A percentile compares a stretch with the other conserved stretches of the same genome.
These are phyloP conservation scores for Effrenium voratum DNA, from an alignment of 73 alveolate species.

Conservation along the genomic window DNA sequence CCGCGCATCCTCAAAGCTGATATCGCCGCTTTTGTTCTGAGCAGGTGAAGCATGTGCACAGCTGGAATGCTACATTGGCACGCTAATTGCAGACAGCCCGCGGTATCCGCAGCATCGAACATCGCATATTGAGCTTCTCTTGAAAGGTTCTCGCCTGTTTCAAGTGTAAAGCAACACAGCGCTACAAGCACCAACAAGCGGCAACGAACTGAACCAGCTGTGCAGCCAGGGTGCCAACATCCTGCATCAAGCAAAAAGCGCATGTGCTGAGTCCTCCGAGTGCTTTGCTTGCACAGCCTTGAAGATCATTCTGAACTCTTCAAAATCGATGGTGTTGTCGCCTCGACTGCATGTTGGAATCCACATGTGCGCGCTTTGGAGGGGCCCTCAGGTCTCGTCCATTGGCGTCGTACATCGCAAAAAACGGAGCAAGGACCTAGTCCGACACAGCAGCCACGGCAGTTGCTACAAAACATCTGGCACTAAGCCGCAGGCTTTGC, in stretches of 20 bases:
- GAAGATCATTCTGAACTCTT: conserved; percentile 89
- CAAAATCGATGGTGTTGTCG: conserved; percentile 70
- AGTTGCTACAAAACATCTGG: background rate
- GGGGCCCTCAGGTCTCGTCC: background rate
- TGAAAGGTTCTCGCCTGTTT: conserved; percentile 57
- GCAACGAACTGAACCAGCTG: background rate
- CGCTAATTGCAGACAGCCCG: background rate
- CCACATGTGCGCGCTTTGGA: background rate
- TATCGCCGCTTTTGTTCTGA: conserved; percentile 84
- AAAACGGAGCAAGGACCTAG: conserved; percentile 78
- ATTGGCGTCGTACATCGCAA: conserved; percentile 65
- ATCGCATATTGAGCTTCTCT: conserved; percentile 79
- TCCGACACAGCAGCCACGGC: background rate
- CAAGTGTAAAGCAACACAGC: background rate
- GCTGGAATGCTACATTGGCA: background rate
- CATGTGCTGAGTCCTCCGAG: background rate
- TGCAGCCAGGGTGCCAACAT: conserved; percentile 42
- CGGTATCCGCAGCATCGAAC: conserved; percentile 87
- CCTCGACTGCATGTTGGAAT: background rate
- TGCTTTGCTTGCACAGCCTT: background rate
- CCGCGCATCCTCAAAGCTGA: conserved; percentile 75
- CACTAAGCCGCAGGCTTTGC: conserved; percentile 83
- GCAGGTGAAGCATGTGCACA: background rate
- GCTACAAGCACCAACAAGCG: background rate
- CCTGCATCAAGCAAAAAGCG: background rate